Conservation (phyloP, 345 rosid genomes). For the Triadica sebifera region DNA sequence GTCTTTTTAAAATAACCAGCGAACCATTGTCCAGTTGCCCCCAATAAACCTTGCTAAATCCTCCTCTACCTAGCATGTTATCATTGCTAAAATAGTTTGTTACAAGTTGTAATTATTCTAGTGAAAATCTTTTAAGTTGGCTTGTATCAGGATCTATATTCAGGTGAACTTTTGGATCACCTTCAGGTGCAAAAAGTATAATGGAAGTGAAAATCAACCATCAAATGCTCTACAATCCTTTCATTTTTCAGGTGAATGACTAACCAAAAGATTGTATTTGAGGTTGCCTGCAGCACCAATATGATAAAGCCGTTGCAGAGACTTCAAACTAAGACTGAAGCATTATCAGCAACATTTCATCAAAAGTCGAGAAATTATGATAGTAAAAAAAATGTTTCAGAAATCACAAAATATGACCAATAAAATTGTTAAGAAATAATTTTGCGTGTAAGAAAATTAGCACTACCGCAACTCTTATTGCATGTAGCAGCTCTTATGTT, state of each 20-base stretch:
- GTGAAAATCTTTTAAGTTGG: slow-evolving; percentile 27
- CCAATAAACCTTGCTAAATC: slow-evolving; percentile 16
- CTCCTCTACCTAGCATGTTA: slow-evolving; percentile 14
- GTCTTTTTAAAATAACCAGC: slow-evolving; percentile 12
- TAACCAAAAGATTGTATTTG: not conserved
- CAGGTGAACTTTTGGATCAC: slow-evolving; percentile 23
- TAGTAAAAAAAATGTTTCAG: not conserved
- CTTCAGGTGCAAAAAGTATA: slow-evolving; percentile 18
- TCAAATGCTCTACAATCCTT: no score
- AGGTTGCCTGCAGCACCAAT: slow-evolving; percentile 2
- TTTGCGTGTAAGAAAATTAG: no score
- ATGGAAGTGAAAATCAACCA: not conserved
- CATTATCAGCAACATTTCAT: not conserved
- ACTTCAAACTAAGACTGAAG: no score
- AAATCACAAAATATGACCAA: not conserved
- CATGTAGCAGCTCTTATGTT: not conserved
- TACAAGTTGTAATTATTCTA: slow-evolving; percentile 6
- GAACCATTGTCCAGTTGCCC: slow-evolving; percentile 8
- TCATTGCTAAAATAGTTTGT: slow-evolving; percentile 12
- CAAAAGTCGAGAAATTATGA: no score
- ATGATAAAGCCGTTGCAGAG: slow-evolving; percentile 8
- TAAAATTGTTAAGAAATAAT: no score
- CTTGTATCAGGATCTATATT: not conserved
- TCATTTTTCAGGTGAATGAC: not conserved
- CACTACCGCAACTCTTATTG: not conserved